A percentile compares a stretch with the other conserved stretches of the same genome.
These are phyloP conservation scores for Pseudohyphozyma bogoriensis DNA, from an alignment of 768 basidiomycete genomes.

Conservation along the genomic window DNA sequence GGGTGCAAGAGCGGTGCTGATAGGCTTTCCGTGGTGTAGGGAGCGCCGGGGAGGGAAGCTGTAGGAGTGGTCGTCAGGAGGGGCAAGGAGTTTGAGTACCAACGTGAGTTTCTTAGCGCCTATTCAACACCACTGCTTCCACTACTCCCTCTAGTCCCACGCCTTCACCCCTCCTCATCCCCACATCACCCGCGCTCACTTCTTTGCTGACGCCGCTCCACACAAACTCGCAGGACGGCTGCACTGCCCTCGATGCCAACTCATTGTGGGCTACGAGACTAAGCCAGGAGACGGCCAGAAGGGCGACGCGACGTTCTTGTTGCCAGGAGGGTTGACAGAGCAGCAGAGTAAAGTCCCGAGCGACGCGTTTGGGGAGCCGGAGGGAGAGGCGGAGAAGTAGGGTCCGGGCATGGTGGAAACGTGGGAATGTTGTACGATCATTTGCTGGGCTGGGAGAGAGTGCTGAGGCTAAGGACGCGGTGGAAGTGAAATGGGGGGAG, in stretches of 20 bases:
- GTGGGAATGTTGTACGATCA: no score
- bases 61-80: conserved; percentile 15
- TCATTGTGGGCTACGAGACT: conserved; percentile 22
- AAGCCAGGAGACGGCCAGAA: conserved; percentile 11
- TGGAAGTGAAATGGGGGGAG: no score
- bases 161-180: no score
- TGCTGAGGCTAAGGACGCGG: no score
- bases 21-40: no score
- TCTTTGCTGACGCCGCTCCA: no score
- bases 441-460: no score
- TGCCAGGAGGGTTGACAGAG: conserved; percentile 16
- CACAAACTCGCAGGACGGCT: conserved; percentile 11
- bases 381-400: neutral
- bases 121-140: no score
- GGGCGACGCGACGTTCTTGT: conserved; percentile 17
- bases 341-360: conserved; percentile 8
- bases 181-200: neutral
- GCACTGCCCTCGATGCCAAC: conserved; percentile 21
- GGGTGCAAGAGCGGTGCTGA: no score
- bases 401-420: no score
- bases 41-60: conserved; percentile 13
- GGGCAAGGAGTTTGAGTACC: conserved; percentile 23
- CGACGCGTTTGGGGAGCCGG: conserved; percentile 12
- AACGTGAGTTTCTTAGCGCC: conserved; percentile 2
- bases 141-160: no score